phyloP scores from a whole-genome alignment of 2,329 filamentous ascomycete genomes.

The Juglanconis juglandina region DNA sequence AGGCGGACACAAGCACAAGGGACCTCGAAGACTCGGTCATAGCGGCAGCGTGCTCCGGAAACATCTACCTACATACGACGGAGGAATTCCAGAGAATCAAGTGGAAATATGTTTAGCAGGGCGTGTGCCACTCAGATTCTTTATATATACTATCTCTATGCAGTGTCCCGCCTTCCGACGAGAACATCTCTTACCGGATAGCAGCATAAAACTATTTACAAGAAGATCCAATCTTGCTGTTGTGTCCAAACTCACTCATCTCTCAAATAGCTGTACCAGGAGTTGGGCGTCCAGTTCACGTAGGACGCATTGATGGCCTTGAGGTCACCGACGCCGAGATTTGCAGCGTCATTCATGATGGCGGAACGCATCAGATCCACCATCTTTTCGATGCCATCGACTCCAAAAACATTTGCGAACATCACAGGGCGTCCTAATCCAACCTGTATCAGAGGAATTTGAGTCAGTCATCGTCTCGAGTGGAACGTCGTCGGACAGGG shows the following conservation, averaged over 20 bases:
- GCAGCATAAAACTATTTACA: no score
- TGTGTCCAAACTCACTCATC: not conserved
- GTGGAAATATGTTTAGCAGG: no score
- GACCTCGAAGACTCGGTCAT: no score
- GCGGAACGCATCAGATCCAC: conserved; percentile 47
- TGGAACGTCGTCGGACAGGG: not conserved
- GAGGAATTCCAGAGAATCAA: no score
- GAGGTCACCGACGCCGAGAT: conserved; percentile 39
- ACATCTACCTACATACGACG: no score
- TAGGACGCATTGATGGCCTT: conserved; percentile 29
- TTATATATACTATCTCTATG: no score
- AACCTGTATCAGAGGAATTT: not conserved
- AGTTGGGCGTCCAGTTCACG: conserved; percentile 29
- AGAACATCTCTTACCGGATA: no score
- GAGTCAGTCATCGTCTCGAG: not conserved
- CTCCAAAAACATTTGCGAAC: conserved; percentile 51
- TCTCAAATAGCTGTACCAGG: not conserved
- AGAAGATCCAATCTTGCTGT: no score
- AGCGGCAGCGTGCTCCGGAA: no score
- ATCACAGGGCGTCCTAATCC: conserved; percentile 49
- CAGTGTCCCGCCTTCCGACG: no score
- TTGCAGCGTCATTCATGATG: conserved; percentile 41
- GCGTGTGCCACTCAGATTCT: no score
- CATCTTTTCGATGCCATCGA: conserved; percentile 43
- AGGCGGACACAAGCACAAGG: no score